These are phyloP conservation scores for Fonsecaea nubica DNA, from an alignment of 2,329 filamentous ascomycete genomes.

Conservation along the genomic window DNA sequence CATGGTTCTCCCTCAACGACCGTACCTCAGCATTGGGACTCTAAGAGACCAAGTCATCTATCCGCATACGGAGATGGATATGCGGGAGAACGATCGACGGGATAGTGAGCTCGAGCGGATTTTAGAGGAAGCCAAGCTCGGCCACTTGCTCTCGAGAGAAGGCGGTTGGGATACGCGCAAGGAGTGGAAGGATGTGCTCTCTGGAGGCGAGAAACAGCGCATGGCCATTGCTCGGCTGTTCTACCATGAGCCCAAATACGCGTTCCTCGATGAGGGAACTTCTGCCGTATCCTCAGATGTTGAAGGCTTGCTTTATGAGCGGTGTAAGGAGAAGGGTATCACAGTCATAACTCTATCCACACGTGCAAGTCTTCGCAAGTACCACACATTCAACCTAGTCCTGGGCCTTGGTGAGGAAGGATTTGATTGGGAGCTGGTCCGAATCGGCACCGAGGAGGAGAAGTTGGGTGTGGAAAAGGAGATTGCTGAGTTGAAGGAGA, in stretches of 20 bases:
- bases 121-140: conserved; percentile 81
- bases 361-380: conserved; percentile 90
- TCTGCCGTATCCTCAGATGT: conserved; percentile 94
- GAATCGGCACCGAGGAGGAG: conserved; percentile 91
- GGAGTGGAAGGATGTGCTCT: conserved; percentile 98
- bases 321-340: conserved; percentile 89
- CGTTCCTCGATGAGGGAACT: conserved; percentile 93
- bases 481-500: conserved; percentile 79
- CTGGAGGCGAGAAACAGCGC: conserved; percentile 94
- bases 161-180: conserved; percentile 96
- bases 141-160: conserved; percentile 88
- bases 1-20: conserved; percentile 96
- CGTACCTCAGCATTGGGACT: conserved; percentile 90
- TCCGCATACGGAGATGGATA: conserved; percentile 91
- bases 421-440: conserved; percentile 90
- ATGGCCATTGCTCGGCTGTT: conserved; percentile 88
- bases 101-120: conserved; percentile 80
- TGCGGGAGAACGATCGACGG: conserved; percentile 78
- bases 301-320: conserved; percentile 90
- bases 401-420: conserved; percentile 80
- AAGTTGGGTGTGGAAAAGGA: conserved; percentile 94
- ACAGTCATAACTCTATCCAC: conserved; percentile 97
- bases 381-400: conserved; percentile 89
- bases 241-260: conserved; percentile 94
- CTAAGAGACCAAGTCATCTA: conserved; percentile 98